These are phyloP conservation scores for Debaryomyces sp. DNA, from an alignment of 1,139 yeast species.

Conservation along the genomic window DNA sequence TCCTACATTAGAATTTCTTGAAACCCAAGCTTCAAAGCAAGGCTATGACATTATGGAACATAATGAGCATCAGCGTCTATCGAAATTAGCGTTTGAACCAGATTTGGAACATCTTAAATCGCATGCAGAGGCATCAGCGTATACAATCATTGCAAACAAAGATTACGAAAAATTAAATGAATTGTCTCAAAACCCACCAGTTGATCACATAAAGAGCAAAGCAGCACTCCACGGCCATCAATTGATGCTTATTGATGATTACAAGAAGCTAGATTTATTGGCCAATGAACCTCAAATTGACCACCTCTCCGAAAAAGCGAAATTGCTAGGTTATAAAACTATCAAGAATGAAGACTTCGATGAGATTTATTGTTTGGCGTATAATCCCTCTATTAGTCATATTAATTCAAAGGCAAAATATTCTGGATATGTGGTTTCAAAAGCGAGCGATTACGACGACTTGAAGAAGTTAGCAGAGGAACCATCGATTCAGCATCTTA, in stretches of 20 bases:
- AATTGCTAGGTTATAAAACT: conserved; percentile 2
- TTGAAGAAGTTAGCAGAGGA: conserved; percentile 24
- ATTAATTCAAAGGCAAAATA: conserved; percentile 13
- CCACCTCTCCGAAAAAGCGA: conserved; percentile 16
- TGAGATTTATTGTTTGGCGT: conserved; percentile 12
- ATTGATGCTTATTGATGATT: conserved; percentile 12
- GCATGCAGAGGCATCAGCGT: conserved; percentile 15
- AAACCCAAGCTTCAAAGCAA: conserved; percentile 2
- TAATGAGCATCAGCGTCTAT: conserved; percentile 15
- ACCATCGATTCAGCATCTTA: conserved; percentile 21
- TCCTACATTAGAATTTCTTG: conserved; percentile 14
- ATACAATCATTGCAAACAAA: conserved; percentile 18
- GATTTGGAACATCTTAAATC: conserved; percentile 16
- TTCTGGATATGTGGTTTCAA: conserved; percentile 1
- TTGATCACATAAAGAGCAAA: conserved; percentile 18
- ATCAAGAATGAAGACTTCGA: conserved; percentile 9
- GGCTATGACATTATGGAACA: conserved; percentile 14
- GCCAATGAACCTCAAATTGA: conserved; percentile 24
- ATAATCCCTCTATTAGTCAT: conserved; percentile 19
- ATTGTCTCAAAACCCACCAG: conserved; percentile 19
- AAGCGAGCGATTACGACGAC: conserved; percentile 17
- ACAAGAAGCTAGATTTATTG: conserved; percentile 14
- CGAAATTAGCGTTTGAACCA: conserved; percentile 19
- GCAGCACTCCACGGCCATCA: conserved; percentile 14
- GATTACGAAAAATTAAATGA: conserved; percentile 19